Base-by-base conservation (phyloP, 805 yeast species). In the Metschnikowia reukaufii region DNA sequence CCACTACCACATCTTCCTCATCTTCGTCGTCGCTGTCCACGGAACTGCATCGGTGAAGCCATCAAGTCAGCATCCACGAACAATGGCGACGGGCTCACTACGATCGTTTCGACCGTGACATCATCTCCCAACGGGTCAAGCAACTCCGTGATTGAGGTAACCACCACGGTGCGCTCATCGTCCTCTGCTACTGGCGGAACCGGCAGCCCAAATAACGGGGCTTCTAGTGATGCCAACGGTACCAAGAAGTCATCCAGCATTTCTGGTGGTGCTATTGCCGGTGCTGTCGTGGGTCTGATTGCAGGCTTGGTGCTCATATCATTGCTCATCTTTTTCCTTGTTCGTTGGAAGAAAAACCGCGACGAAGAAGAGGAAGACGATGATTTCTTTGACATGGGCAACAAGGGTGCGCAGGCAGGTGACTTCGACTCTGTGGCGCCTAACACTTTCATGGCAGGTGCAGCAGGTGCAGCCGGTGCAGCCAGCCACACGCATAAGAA, bases 261-360 rank as follows among this genome's bases (percentile, higher is more conserved):
- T n/a, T 65, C 73, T 2, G 64, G 66, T 2, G 76, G 76, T 10
- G 67, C 66, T 20, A 71, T 72, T 40, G 76, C 70, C 4, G 77
- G 77, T 8, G 67, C 66, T 1, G 75, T 69, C 2, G 66, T 72
- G n/a, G 77, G 76, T 4, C 56, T 69, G 5, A 55, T 71, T 4
- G 73, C 65, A 0, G 77, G 77, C 5, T 67, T 60, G 7, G 70
- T 61, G 17, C 31, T 59, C 15, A 21, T 70, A n/a, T 54, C 63
- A 17, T 66, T 59, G 3, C 51, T 45, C 20, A 32, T 77, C 8
- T 60, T 76, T 5, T 66, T 79, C 56, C 54, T 78, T 27, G 56
- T 73, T 50, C 65, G 73, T 58, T 67, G 74, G 45, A 72, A 74
- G 25, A 68, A 74, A 45, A 58, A 59, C 40, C 52, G 59, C 23